Evolutionary conservation across 1,139 yeast genomes (phyloP).

Genomic region (Magnusiomyces suaveolens): DNA sequence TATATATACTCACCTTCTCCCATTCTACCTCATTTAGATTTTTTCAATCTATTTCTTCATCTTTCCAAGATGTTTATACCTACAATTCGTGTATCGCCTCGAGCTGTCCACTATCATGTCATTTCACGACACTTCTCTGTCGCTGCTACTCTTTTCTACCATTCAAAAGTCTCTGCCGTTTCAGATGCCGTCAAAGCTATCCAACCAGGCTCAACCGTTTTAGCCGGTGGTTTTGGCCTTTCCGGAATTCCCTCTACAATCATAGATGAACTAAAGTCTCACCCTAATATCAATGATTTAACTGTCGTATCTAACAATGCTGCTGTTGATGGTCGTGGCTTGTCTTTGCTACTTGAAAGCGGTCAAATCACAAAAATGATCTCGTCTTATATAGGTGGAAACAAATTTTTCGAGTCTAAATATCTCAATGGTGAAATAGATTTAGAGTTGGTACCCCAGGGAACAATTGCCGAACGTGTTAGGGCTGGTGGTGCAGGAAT

Average conservation of each 20-base stretch:
- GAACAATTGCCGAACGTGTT: conserved; percentile 42
- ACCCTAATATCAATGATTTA: conserved; percentile 32
- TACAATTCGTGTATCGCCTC: background rate
- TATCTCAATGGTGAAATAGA: conserved; percentile 40
- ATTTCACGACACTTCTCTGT: conserved; percentile 2
- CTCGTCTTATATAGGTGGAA: conserved; percentile 41
- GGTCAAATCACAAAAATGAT: conserved; percentile 43
- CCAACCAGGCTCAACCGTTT: conserved; percentile 17
- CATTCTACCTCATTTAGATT: too few relatives aligned
- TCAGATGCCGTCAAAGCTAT: conserved; percentile 10
- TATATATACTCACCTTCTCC: too few relatives aligned
- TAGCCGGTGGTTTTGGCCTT: conserved; percentile 44
- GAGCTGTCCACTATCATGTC: too few relatives aligned
- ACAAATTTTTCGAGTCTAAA: conserved; percentile 37
- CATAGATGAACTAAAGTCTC: conserved; percentile 34
- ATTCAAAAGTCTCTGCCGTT: conserved; percentile 12
- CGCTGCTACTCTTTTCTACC: conserved; percentile 1
- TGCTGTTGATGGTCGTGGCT: conserved; percentile 41
- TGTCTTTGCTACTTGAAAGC: conserved; percentile 35
- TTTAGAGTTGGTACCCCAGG: conserved; percentile 43
- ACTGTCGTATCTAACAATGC: conserved; percentile 45
- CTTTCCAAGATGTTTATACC: background rate
- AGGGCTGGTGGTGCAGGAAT: conserved; percentile 46
- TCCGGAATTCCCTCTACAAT: conserved; percentile 43
- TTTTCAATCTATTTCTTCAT: too few relatives aligned